Percentiles rank a stretch among this genome's conserved stretches.
phyloP scores from a whole-genome alignment of 192 early-diverging fungal genomes.

The Rhizophagus sp. region DNA sequence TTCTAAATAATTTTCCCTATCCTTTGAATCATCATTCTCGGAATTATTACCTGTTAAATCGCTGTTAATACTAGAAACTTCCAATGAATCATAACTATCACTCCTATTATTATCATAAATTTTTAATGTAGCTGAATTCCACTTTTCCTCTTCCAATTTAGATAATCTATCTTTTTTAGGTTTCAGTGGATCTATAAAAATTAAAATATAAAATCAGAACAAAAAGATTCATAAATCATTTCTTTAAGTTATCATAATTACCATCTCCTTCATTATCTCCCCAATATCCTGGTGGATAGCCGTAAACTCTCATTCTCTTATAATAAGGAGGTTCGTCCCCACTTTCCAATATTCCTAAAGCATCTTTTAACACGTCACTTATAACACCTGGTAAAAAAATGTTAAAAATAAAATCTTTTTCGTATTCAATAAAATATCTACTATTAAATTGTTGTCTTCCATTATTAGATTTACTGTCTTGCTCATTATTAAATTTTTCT shows the following conservation, averaged over 20 bases:
- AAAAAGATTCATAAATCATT: background rate
- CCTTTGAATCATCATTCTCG: background rate
- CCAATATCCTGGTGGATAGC: conserved; percentile 19
- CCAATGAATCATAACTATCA: background rate
- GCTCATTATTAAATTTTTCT: conserved; percentile 3
- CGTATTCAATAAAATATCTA: conserved; percentile 13
- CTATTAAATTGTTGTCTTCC: background rate
- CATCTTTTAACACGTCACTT: conserved; percentile 18
- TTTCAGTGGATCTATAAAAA: conserved; percentile 17
- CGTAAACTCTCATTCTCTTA: conserved; percentile 7
- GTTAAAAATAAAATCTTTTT: background rate
- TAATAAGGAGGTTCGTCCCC: conserved; percentile 15
- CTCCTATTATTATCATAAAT: background rate
- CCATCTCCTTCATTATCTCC: conserved; percentile 17
- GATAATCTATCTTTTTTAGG: background rate
- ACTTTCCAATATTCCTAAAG: conserved; percentile 8
- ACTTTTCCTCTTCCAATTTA: background rate
- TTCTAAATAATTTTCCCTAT: background rate
- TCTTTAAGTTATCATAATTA: background rate
- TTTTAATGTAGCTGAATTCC: background rate
- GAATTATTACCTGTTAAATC: background rate
- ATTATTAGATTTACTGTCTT: background rate
- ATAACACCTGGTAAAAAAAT: conserved; percentile 4
- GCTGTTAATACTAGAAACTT: no score
- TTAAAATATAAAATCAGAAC: background rate